phyloP scores from a whole-genome alignment of 2,329 filamentous ascomycete genomes.

The Colletotrichum sublineola region DNA sequence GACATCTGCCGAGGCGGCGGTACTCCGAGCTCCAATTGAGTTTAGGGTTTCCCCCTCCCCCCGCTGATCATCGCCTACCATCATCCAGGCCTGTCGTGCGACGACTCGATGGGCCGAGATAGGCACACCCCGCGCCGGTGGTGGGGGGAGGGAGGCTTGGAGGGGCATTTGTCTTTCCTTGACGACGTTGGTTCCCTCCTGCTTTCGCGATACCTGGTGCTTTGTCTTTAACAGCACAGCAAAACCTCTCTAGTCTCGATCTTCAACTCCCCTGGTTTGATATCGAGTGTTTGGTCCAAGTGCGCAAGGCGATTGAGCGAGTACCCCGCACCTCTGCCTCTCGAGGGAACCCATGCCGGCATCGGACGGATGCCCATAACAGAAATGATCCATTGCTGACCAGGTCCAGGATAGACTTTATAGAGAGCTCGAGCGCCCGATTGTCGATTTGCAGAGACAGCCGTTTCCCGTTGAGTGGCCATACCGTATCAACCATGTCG shows the following conservation, averaged over 20 bases:
- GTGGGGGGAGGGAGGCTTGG: background rate
- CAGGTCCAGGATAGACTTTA: background rate
- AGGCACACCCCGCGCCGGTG: slow-evolving; percentile 31
- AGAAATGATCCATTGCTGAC: background rate
- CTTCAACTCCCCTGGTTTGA: background rate
- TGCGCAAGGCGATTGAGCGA: background rate
- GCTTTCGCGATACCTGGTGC: background rate
- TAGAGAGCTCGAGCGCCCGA: no score
- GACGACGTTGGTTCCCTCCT: background rate
- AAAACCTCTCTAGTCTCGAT: background rate
- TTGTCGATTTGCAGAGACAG: background rate
- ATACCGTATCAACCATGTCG: slow-evolving; percentile 17
- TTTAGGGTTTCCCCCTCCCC: background rate
- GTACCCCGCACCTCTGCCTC: background rate
- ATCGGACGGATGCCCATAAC: background rate
- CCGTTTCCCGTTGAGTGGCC: background rate
- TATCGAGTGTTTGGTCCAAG: background rate
- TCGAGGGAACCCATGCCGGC: background rate
- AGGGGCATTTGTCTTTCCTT: slow-evolving; percentile 9
- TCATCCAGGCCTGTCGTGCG: slow-evolving; percentile 18
- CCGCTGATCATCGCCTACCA: slow-evolving; percentile 5
- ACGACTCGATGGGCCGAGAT: background rate
- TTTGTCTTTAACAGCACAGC: background rate
- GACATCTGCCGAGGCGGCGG: slow-evolving; percentile 1
- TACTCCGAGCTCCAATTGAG: slow-evolving; percentile 17